Percentiles rank a stretch among this genome's conserved stretches.
Conservation (phyloP, 192 early-diverging fungal species). For the Backusella westeae region DNA sequence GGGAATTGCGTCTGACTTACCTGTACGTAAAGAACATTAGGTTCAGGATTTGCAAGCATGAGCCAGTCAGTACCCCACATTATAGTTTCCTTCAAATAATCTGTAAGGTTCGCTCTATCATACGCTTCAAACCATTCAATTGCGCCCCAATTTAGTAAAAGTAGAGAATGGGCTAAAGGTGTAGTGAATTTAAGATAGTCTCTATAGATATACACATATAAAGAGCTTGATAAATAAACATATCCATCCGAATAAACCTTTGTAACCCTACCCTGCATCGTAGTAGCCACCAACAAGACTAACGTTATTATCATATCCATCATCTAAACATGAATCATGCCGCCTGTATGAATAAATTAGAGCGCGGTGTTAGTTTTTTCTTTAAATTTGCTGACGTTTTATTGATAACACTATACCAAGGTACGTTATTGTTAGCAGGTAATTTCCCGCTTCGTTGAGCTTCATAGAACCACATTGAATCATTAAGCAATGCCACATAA, state of each 20-base stretch:
- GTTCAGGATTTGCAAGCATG: constrained; percentile 46
- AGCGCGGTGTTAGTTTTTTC: too few species aligned
- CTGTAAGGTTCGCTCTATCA: constrained; percentile 38
- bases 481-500: constrained; percentile 28
- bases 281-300: constrained; percentile 12
- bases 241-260: not conserved
- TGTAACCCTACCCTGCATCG: constrained; percentile 3
- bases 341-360: not conserved
- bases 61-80: constrained; percentile 55
- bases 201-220: not conserved
- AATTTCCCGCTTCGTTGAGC: constrained; percentile 45
- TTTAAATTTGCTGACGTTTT: too few species aligned
- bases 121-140: constrained; percentile 50
- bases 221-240: not conserved
- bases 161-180: constrained; percentile 42
- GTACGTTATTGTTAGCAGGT: constrained; percentile 38
- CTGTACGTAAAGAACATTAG: constrained; percentile 42
- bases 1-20: not conserved
- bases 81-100: constrained; percentile 40
- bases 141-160: constrained; percentile 46
- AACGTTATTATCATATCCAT: constrained; percentile 12
- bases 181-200: constrained; percentile 54
- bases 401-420: constrained; percentile 19
- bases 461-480: constrained; percentile 46
- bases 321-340: not conserved